Evolutionary conservation across 192 early-diverging fungal species (phyloP).

Genomic region (Helicostylum pulchrum): DNA sequence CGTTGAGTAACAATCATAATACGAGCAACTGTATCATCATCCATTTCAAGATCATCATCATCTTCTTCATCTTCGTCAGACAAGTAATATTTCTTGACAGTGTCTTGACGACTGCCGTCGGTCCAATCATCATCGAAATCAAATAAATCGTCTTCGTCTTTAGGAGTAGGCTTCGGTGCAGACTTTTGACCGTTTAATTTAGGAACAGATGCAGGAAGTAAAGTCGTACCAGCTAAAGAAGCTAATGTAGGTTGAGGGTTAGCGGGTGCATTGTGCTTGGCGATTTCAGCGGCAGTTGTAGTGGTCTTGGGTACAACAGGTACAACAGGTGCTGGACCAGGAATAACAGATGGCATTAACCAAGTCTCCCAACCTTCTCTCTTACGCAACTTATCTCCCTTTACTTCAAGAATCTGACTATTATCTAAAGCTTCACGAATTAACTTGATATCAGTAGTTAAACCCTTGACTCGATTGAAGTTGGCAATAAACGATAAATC

Average conservation of each 20-base stretch:
- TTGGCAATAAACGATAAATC: slow-evolving; percentile 71
- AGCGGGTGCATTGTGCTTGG: slow-evolving; percentile 15
- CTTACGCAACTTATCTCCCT: slow-evolving; percentile 56
- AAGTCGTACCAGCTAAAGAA: slow-evolving; percentile 21
- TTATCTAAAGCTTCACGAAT: slow-evolving; percentile 55
- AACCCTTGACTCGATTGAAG: slow-evolving; percentile 85
- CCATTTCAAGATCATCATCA: slow-evolving; percentile 82
- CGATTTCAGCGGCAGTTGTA: slow-evolving; percentile 16
- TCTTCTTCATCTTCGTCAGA: slow-evolving; percentile 51
- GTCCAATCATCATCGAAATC: slow-evolving; percentile 79
- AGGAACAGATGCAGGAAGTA: slow-evolving; percentile 4
- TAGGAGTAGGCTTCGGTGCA: background rate
- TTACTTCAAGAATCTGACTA: slow-evolving; percentile 38
- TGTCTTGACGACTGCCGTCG: slow-evolving; percentile 43
- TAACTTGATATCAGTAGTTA: slow-evolving; percentile 63
- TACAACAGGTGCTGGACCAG: slow-evolving; percentile 1
- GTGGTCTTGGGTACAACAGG: slow-evolving; percentile 3
- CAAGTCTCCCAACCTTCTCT: slow-evolving; percentile 83
- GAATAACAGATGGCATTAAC: slow-evolving; percentile 53
- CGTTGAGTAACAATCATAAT: slow-evolving; percentile 92
- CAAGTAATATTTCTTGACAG: slow-evolving; percentile 49
- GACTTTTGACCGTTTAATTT: background rate
- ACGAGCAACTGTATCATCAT: slow-evolving; percentile 83
- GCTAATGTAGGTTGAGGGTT: slow-evolving; percentile 22
- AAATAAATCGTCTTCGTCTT: slow-evolving; percentile 72